phyloP scores from a whole-genome alignment of 108 stramenopile species.

The Tribonema minus region DNA sequence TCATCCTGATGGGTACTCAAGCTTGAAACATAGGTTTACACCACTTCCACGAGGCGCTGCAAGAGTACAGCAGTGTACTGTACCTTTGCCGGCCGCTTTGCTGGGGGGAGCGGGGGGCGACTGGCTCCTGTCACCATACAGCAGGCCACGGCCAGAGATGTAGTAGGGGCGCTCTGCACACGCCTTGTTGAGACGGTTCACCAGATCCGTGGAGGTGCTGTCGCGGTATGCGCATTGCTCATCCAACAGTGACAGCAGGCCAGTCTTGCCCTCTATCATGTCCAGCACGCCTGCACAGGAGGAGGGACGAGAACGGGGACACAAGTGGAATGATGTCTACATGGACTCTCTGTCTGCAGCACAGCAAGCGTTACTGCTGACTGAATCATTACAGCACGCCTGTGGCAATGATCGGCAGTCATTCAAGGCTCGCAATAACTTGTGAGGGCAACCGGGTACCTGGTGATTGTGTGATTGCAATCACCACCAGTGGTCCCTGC shows the following conservation, averaged over 20 bases:
- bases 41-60: no score
- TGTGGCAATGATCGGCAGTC: no score
- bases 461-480: no score
- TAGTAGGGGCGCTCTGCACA: conserved; percentile 6
- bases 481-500: no score
- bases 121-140: conserved; percentile 33
- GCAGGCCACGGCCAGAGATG: conserved; percentile 18
- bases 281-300: conserved; percentile 20
- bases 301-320: neutral
- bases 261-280: conserved; percentile 55
- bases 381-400: no score
- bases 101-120: neutral
- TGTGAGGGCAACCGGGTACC: no score
- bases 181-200: conserved; percentile 28
- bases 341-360: no score
- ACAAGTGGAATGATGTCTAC: neutral
- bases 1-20: no score
- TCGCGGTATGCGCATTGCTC: conserved; percentile 37
- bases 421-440: no score
- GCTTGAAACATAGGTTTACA: no score
- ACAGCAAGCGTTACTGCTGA: no score
- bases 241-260: conserved; percentile 51
- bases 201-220: conserved; percentile 13
- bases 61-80: no score
- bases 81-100: neutral